These are phyloP conservation scores for Poa pratensis DNA, from an alignment of 176 grass and related monocot genomes.

Conservation along the genomic window DNA sequence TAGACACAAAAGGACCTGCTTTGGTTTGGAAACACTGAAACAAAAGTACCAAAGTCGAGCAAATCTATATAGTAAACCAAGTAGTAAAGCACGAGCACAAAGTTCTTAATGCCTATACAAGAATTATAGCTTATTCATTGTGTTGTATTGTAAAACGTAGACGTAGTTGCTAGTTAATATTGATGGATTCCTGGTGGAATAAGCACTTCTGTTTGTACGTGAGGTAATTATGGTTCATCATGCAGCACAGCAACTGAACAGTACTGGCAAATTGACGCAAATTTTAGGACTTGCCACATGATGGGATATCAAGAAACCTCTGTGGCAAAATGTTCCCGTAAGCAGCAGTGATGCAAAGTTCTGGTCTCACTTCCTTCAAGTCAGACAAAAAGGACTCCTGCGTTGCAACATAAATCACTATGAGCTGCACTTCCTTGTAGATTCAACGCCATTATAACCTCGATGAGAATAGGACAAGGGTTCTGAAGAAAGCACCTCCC, in stretches of 20 bases:
- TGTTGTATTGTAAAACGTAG: background rate
- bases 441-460: background rate
- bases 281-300: slow-evolving; percentile 48
- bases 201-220: slow-evolving; percentile 13
- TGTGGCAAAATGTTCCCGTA: slow-evolving; percentile 95
- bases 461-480: background rate
- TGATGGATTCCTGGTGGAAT: background rate
- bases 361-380: slow-evolving; percentile 67
- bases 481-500: slow-evolving; percentile 48
- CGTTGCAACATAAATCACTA: slow-evolving; percentile 41
- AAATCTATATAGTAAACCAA: background rate
- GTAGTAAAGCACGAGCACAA: background rate
- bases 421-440: background rate
- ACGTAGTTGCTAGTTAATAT: slow-evolving; percentile 4
- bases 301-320: slow-evolving; percentile 92
- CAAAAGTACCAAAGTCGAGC: background rate
- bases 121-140: slow-evolving; percentile 4
- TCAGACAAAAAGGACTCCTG: slow-evolving; percentile 72
- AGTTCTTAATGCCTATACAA: background rate
- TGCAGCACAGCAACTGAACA: background rate
- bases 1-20: background rate
- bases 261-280: no score
- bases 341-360: slow-evolving; percentile 88
- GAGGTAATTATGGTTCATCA: background rate
- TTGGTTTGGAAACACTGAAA: background rate